A percentile compares a stretch with the other conserved stretches of the same genome.
These are phyloP conservation scores for Talaromyces nanjingensis DNA, from an alignment of 495 filamentous ascomycete species.

Conservation along the genomic window DNA sequence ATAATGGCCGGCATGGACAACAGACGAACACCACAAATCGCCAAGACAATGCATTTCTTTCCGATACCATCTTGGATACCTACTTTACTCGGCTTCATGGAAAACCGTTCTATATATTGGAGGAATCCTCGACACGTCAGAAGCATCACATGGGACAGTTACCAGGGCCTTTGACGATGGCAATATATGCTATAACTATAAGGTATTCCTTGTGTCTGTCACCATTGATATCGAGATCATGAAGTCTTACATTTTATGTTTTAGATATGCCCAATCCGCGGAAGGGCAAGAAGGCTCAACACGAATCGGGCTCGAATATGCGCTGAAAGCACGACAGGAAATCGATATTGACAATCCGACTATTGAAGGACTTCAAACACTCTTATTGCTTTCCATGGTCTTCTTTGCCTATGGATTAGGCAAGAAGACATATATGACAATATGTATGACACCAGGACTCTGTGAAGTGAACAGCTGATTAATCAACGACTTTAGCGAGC, in stretches of 20 bases:
- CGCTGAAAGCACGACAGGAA: conserved; percentile 55
- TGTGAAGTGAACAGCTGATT: conserved; percentile 9
- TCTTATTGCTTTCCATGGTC: conserved; percentile 67
- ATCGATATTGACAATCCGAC: conserved; percentile 74
- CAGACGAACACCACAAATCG: conserved; percentile 19
- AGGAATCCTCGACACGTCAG: conserved; percentile 64
- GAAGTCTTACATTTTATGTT: conserved; percentile 11
- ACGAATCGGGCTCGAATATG: conserved; percentile 57
- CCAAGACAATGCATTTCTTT: conserved; percentile 24
- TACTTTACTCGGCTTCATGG: conserved; percentile 73
- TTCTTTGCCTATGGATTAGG: conserved; percentile 72
- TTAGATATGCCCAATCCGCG: conserved; percentile 57
- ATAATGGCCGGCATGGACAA: conserved; percentile 1
- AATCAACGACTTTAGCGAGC: conserved; percentile 44
- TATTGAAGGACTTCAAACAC: conserved; percentile 65
- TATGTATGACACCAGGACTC: conserved; percentile 46
- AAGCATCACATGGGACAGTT: conserved; percentile 59
- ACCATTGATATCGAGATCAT: not conserved
- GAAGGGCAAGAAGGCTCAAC: conserved; percentile 53
- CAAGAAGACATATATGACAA: conserved; percentile 78
- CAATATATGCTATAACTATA: conserved; percentile 65
- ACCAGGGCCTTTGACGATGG: conserved; percentile 54
- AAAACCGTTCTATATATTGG: conserved; percentile 70
- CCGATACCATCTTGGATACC: conserved; percentile 60
- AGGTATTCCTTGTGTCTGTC: conserved; percentile 36